Conservation (phyloP, 1,284 basidiomycete genomes). For the Tilletiaria anomala region DNA sequence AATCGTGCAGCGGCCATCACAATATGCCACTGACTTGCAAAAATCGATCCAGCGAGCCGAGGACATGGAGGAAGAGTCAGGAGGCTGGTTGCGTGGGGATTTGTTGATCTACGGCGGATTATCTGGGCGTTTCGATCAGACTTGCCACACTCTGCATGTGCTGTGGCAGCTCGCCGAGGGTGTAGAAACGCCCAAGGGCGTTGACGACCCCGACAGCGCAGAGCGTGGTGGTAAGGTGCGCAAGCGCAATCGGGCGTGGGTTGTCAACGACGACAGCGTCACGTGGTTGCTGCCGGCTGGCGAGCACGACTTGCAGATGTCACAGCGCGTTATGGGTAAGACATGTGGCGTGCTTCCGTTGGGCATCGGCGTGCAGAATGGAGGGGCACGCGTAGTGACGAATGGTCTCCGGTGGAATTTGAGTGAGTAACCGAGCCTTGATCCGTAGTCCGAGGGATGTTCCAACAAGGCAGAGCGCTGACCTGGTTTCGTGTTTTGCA, state of each 20-base stretch:
- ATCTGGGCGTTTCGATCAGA: slow-evolving; percentile 82
- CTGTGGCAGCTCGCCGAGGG: slow-evolving; percentile 59
- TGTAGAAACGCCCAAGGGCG: not conserved
- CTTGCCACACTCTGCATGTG: slow-evolving; percentile 71
- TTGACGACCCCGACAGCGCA: not conserved
- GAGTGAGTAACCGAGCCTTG: slow-evolving; percentile 44
- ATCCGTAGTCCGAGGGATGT: not conserved
- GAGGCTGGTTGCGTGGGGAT: not conserved
- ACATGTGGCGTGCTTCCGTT: slow-evolving; percentile 88
- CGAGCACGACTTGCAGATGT: slow-evolving; percentile 59
- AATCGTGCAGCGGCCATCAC: slow-evolving; percentile 55
- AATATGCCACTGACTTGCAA: slow-evolving; percentile 83
- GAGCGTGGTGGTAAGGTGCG: slow-evolving; percentile 26
- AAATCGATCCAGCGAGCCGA: slow-evolving; percentile 56
- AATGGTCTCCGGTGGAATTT: slow-evolving; percentile 80
- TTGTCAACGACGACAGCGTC: slow-evolving; percentile 69
- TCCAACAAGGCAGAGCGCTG: not conserved
- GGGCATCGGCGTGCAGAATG: slow-evolving; percentile 46
- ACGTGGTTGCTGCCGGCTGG: slow-evolving; percentile 80
- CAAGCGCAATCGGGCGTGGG: slow-evolving; percentile 53
- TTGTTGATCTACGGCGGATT: slow-evolving; percentile 76
- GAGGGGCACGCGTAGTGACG: slow-evolving; percentile 57
- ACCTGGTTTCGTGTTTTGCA: slow-evolving; percentile 1
- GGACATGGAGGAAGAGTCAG: slow-evolving; percentile 1
- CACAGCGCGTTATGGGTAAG: slow-evolving; percentile 59